Conservation (phyloP, 352 stramenopile genomes). For the Peronospora farinosa region DNA sequence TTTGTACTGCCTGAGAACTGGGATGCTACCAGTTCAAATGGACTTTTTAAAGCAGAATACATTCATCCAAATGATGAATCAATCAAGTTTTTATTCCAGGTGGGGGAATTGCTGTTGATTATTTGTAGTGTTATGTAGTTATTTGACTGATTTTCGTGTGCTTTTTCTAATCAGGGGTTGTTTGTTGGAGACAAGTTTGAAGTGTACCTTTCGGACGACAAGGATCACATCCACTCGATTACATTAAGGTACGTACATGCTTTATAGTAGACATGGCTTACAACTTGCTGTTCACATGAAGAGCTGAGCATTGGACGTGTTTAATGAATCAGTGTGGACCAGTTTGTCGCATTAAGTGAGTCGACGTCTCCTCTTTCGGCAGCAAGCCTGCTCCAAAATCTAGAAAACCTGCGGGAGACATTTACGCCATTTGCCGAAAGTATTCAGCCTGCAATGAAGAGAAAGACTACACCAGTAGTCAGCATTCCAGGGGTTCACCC, state of each 20-base stretch:
- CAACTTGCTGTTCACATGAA: background rate
- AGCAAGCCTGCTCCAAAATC: conserved; percentile 41
- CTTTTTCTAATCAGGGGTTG: conserved; percentile 39
- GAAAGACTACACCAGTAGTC: conserved; percentile 1
- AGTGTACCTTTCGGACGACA: conserved; percentile 66
- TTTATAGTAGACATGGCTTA: background rate
- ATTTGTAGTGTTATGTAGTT: background rate
- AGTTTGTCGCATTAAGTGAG: conserved; percentile 28
- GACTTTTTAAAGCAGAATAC: conserved; percentile 58
- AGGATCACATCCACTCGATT: conserved; percentile 62
- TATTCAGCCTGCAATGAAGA: conserved; percentile 43
- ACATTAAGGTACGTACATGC: conserved; percentile 45
- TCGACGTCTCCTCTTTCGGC: conserved; percentile 23
- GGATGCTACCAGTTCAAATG: conserved; percentile 51
- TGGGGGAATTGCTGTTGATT: conserved; percentile 11
- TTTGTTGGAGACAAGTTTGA: conserved; percentile 75
- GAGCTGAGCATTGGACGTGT: background rate
- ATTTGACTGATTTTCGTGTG: background rate
- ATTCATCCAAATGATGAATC: conserved; percentile 43
- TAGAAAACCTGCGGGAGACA: conserved; percentile 42
- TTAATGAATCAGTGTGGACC: conserved; percentile 26
- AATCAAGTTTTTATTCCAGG: conserved; percentile 61
- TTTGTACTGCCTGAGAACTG: conserved; percentile 44
- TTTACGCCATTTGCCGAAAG: conserved; percentile 53
- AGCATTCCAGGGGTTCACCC: conserved; percentile 12